Evolutionary conservation across 2,329 filamentous ascomycete species (phyloP).

Genomic region (Rosellinia necatrix): DNA sequence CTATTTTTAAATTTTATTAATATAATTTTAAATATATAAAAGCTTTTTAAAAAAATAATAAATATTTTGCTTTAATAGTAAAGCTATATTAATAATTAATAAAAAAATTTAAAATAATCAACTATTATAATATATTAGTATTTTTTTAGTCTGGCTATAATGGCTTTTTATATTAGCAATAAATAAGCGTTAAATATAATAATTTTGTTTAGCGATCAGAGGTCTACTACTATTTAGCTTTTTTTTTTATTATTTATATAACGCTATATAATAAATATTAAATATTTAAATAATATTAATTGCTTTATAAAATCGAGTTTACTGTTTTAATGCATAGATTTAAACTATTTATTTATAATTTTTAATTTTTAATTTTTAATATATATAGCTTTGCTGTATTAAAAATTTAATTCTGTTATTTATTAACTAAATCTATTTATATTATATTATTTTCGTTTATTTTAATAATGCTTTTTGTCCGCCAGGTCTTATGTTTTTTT

Average conservation of each 20-base stretch:
- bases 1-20: slow-evolving; percentile 1
- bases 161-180: not conserved
- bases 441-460: not conserved
- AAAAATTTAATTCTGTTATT: not conserved
- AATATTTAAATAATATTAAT: not conserved
- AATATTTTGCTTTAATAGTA: not conserved
- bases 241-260: not conserved
- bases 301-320: not conserved
- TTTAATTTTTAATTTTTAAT: not conserved
- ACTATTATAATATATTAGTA: not conserved
- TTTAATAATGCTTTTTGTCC: not conserved
- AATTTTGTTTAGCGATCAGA: not conserved
- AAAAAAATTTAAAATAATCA: not conserved
- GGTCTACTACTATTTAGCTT: not conserved
- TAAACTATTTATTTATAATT: not conserved
- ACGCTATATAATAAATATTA: not conserved
- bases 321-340: not conserved
- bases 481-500: not conserved
- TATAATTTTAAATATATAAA: not conserved
- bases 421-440: not conserved
- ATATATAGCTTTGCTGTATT: not conserved
- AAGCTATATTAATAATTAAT: not conserved
- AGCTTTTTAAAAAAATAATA: not conserved
- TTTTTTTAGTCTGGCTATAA: not conserved
- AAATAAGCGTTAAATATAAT: not conserved